These are phyloP conservation scores for Boletus rufocinnamomeus DNA, from an alignment of 768 basidiomycete species.

Conservation along the genomic window DNA sequence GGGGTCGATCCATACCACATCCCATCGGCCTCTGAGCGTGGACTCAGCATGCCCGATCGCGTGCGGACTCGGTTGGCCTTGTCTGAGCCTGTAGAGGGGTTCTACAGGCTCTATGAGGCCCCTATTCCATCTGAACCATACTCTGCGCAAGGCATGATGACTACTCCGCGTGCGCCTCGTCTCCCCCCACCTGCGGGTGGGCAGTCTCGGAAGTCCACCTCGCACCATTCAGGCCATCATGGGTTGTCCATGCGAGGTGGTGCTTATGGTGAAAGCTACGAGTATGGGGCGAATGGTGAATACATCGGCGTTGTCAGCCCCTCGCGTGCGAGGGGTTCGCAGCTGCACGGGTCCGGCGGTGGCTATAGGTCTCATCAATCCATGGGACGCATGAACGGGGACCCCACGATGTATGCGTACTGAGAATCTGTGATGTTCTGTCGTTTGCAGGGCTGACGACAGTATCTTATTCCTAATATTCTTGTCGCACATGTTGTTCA, in stretches of 20 bases:
- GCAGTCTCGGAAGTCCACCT: too few species aligned
- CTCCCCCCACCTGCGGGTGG: slow-evolving; percentile 2
- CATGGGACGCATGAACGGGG: background rate
- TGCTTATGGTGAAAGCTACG: too few species aligned
- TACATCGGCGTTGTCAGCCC: background rate
- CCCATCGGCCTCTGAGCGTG: too few species aligned
- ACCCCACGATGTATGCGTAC: background rate
- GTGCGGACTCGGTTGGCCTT: slow-evolving; percentile 13
- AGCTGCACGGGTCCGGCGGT: background rate
- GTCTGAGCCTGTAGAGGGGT: background rate
- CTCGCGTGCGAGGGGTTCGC: slow-evolving; percentile 8
- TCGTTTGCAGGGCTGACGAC: background rate
- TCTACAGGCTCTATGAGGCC: background rate
- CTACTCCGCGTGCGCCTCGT: background rate
- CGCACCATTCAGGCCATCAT: too few species aligned
- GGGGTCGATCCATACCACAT: too few species aligned
- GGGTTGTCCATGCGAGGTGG: too few species aligned
- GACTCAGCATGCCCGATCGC: slow-evolving; percentile 11
- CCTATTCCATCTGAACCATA: background rate
- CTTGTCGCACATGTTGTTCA: background rate
- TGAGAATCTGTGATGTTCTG: background rate
- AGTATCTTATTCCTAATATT: background rate
- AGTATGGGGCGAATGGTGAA: too few species aligned
- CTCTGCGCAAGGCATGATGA: background rate
- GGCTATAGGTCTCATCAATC: slow-evolving; percentile 1